Evolutionary conservation across 73 alveolate species (phyloP), one percentile per base, ranked within the genome.

Genomic region (Effrenium voratum): DNA sequence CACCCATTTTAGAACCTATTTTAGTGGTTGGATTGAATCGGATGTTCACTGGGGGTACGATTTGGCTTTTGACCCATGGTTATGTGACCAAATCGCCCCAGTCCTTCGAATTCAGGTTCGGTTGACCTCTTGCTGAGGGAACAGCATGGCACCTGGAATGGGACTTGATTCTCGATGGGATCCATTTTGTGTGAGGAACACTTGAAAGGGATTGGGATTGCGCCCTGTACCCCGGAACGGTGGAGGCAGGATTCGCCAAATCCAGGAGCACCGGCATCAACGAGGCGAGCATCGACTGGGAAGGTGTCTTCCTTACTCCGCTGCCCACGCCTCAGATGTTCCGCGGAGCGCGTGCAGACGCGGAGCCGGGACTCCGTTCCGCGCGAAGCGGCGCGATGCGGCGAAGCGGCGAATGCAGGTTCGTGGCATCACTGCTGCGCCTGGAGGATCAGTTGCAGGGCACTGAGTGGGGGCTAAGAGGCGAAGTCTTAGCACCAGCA

Each of bases 191-290:
- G n/a, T n/a, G n/a, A n/a, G n/a, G n/a, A n/a, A n/a, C n/a, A n/a
- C n/a, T n/a, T n/a, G n/a, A n/a, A n/a, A n/a, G n/a, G n/a, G n/a
- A n/a, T n/a, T n/a, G n/a, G n/a, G n/a, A n/a, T n/a, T n/a, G n/a
- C n/a, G n/a, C n/a, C n/a, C n/a, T n/a, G n/a, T n/a, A n/a, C n/a
- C n/a, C n/a, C n/a, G n/a, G n/a, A n/a, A n/a, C n/a, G n/a, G n/a
- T n/a, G n/a, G n/a, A n/a, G n/a, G n/a, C n/a, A n/a, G n/a, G n/a
- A n/a, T n/a, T n/a, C n/a, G n/a, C n/a, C n/a, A n/a, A n/a, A n/a
- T n/a, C 68, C 60, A 85, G 94, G 94, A 85, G 94, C 94, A 85
- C 45, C 40, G 94, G 94, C 82, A 85, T 85, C 82, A 85, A 85
- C 32, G 94, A 85, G 28, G 94, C 94, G 28, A 59, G 94, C 94